phyloP scores from a whole-genome alignment of 2,329 filamentous ascomycete species.

The Bimuria novae-zelandiae region DNA sequence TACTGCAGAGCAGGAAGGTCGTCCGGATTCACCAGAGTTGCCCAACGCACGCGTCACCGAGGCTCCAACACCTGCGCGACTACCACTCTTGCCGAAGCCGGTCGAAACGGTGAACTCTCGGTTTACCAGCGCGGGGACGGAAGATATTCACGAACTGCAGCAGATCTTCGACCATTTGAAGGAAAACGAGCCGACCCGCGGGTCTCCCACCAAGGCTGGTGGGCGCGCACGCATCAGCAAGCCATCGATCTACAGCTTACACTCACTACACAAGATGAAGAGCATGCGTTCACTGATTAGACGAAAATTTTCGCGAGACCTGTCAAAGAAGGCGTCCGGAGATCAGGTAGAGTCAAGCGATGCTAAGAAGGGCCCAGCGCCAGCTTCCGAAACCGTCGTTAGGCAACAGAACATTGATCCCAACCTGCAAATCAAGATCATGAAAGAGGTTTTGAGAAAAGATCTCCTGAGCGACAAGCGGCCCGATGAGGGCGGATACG shows the following conservation, averaged over 20 bases:
- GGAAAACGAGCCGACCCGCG: conserved; percentile 14
- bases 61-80: conserved; percentile 28
- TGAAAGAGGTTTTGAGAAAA: conserved; percentile 37
- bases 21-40: conserved; percentile 36
- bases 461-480: conserved; percentile 39
- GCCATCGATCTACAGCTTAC: conserved; percentile 37
- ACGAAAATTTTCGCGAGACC: conserved; percentile 37
- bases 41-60: conserved; percentile 39
- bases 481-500: conserved; percentile 43
- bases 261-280: conserved; percentile 41
- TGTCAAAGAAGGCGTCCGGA: conserved; percentile 19
- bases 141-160: conserved; percentile 40
- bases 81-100: conserved; percentile 28
- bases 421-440: conserved; percentile 34
- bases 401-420: conserved; percentile 24
- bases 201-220: conserved; percentile 18
- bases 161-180: conserved; percentile 40
- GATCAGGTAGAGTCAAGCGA: conserved; percentile 7
- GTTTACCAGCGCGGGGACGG: conserved; percentile 37
- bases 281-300: conserved; percentile 42
- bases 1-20: conserved; percentile 33
- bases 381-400: conserved; percentile 27
- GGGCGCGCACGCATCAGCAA: conserved; percentile 28
- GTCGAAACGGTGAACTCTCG: conserved; percentile 27
- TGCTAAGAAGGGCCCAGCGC: conserved; percentile 12